Percentiles rank a stretch among this genome's conserved stretches.
These are phyloP conservation scores for Hypoxylon rickii DNA, from an alignment of 495 filamentous ascomycete genomes.

Conservation along the genomic window DNA sequence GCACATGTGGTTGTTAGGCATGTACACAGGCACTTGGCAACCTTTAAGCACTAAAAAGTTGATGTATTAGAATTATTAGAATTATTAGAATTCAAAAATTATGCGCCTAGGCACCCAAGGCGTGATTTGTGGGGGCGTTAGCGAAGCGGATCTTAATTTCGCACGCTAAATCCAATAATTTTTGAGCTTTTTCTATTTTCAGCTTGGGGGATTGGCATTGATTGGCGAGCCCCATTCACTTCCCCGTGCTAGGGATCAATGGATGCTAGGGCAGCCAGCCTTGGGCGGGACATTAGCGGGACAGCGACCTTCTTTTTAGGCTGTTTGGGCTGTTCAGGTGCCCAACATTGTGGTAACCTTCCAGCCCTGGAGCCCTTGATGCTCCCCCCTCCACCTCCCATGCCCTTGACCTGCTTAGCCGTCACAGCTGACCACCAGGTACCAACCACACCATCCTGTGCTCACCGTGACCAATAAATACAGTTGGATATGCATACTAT, in stretches of 20 bases:
- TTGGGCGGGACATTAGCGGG: too few relatives aligned
- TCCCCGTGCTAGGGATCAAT: too few relatives aligned
- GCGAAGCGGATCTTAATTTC: constrained; percentile 26
- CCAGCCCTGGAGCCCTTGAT: too few relatives aligned
- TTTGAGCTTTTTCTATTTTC: constrained; percentile 16
- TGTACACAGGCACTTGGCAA: too few relatives aligned
- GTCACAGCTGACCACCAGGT: constrained; percentile 21
- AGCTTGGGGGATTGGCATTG: too few relatives aligned
- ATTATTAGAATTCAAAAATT: background rate
- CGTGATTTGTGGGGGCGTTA: constrained; percentile 3
- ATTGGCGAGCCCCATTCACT: too few relatives aligned
- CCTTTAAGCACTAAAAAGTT: too few relatives aligned
- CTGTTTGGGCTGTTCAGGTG: constrained; percentile 26
- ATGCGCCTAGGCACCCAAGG: constrained; percentile 2
- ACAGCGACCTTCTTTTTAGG: constrained; percentile 17
- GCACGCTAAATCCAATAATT: constrained; percentile 3
- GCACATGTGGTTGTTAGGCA: too few relatives aligned
- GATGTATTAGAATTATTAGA: background rate
- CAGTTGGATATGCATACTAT: background rate
- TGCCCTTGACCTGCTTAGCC: constrained; percentile 20
- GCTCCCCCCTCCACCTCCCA: too few relatives aligned
- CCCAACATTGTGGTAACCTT: too few relatives aligned
- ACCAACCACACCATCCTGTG: background rate
- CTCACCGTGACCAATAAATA: constrained; percentile 10
- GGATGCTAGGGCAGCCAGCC: too few relatives aligned